A percentile compares a stretch with the other conserved stretches of the same genome.
phyloP scores from a whole-genome alignment of 305 asterid species.

The Fraxinus angustifolia region DNA sequence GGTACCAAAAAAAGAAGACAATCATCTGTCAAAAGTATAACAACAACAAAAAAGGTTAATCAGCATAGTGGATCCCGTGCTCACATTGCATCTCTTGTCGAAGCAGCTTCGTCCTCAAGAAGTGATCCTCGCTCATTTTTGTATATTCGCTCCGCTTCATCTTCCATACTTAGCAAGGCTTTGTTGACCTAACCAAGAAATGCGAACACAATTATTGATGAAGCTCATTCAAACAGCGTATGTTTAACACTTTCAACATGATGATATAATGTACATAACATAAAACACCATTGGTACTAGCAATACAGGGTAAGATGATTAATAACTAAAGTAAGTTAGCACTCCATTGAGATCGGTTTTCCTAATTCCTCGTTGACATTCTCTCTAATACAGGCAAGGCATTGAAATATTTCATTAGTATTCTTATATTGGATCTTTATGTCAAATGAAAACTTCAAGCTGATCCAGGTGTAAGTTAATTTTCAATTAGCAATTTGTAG shows the following conservation, averaged over 20 bases:
- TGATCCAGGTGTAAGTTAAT: neutral
- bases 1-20: neutral
- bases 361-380: neutral
- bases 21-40: constrained; percentile 2
- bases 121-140: constrained; percentile 76
- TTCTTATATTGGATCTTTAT: neutral
- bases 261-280: neutral
- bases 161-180: constrained; percentile 86
- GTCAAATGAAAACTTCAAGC: neutral
- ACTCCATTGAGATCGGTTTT: neutral
- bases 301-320: neutral
- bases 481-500: neutral
- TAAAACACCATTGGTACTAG: neutral
- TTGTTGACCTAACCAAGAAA: constrained; percentile 64
- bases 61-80: constrained; percentile 20
- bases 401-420: neutral
- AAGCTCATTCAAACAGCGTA: neutral
- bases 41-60: constrained; percentile 10
- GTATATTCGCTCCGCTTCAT: constrained; percentile 77
- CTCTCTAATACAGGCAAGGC: neutral
- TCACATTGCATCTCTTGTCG: constrained; percentile 94
- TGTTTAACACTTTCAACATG: neutral
- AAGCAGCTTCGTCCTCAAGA: constrained; percentile 92
- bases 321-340: neutral
- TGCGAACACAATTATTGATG: constrained; percentile 1